These are phyloP conservation scores for Saccharum spontaneum DNA, from an alignment of 176 grass and related monocot genomes.

Conservation along the genomic window DNA sequence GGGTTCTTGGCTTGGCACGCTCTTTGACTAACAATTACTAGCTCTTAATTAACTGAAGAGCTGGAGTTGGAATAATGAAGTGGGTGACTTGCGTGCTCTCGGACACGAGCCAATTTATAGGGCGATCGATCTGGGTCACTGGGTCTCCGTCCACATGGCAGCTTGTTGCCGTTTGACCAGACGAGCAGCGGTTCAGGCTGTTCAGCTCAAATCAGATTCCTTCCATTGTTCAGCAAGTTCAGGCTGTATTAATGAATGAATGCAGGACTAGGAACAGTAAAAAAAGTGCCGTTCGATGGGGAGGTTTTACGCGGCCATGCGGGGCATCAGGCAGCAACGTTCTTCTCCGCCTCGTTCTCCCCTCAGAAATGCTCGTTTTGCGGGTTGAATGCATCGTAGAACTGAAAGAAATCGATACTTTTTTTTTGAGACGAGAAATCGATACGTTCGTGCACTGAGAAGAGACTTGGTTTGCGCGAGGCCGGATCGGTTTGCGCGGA, in stretches of 20 bases:
- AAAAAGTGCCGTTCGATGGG: conserved; percentile 8
- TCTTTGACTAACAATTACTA: background rate
- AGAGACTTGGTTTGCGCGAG: conserved; percentile 22
- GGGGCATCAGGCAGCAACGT: background rate
- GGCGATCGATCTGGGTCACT: background rate
- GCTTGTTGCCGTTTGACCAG: conserved; percentile 27
- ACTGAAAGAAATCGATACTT: background rate
- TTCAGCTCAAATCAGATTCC: conserved; percentile 9
- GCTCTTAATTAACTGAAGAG: background rate
- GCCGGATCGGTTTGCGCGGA: background rate
- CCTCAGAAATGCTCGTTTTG: background rate
- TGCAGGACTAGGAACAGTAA: background rate
- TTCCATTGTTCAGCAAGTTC: too few species aligned
- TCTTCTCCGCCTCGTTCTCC: background rate
- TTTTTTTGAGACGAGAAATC: background rate
- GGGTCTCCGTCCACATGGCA: background rate
- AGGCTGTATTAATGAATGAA: too few species aligned
- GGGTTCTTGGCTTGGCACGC: background rate
- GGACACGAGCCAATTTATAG: conserved; percentile 34
- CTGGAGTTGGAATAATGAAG: background rate
- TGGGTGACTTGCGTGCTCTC: conserved; percentile 7
- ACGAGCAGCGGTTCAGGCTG: background rate
- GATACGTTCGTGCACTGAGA: conserved; percentile 13
- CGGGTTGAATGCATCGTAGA: background rate
- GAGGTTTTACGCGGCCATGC: background rate